These are phyloP conservation scores for Eutrema salsugineum DNA, from an alignment of 441 rosid genomes.

Conservation along the genomic window DNA sequence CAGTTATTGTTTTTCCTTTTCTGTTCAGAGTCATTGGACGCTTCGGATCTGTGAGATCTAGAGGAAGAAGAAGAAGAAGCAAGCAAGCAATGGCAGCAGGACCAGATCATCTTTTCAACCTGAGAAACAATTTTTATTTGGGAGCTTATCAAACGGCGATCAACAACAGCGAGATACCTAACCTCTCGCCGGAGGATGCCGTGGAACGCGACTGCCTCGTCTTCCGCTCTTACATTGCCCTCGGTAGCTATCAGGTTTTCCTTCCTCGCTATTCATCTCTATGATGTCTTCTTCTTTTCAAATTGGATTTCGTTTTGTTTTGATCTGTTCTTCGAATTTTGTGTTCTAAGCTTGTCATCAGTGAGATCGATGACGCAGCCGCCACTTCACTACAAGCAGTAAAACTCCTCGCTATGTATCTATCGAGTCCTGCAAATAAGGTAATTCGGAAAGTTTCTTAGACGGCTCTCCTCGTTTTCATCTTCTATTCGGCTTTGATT, in stretches of 20 bases:
- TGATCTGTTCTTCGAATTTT: constrained; percentile 10
- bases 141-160: constrained; percentile 85
- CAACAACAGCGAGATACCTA: constrained; percentile 65
- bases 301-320: not conserved
- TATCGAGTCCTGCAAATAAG: constrained; percentile 68
- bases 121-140: constrained; percentile 64
- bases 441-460: constrained; percentile 22
- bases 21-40: no score
- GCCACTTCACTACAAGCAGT: constrained; percentile 93
- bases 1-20: no score
- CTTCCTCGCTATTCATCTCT: not conserved
- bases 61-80: constrained; percentile 23
- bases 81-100: constrained; percentile 32
- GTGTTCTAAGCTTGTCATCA: constrained; percentile 62
- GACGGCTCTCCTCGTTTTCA: not conserved
- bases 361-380: constrained; percentile 77
- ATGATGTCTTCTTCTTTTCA: not conserved
- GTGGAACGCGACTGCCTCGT: constrained; percentile 76
- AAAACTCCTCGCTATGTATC: constrained; percentile 78
- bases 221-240: constrained; percentile 78
- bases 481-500: not conserved
- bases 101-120: constrained; percentile 75
- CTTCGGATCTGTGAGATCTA: constrained; percentile 36
- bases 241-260: constrained; percentile 64
- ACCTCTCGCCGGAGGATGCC: constrained; percentile 43